Evolutionary conservation across 257 asterid species (phyloP).

Genomic region (Ligustrum vulgare): DNA sequence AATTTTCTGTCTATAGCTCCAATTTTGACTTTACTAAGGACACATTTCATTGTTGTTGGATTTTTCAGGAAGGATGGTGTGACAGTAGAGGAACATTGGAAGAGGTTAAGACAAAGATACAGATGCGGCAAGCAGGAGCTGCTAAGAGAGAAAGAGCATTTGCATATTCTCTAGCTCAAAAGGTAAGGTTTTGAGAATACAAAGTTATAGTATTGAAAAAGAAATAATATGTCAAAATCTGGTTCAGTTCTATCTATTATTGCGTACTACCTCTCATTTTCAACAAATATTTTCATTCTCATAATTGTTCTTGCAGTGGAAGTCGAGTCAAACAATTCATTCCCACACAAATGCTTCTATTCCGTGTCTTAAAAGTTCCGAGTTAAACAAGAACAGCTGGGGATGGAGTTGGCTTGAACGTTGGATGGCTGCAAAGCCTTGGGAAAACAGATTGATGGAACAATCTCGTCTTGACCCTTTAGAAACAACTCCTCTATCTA

Average conservation of each 20-base stretch:
- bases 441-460: slow-evolving; percentile 91
- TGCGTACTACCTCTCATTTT: not conserved
- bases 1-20: not conserved
- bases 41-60: not conserved
- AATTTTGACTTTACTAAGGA: not conserved
- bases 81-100: slow-evolving; percentile 80
- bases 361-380: slow-evolving; percentile 40
- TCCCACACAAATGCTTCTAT: slow-evolving; percentile 37
- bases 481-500: slow-evolving; percentile 49
- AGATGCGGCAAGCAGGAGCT: slow-evolving; percentile 88
- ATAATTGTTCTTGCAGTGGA: slow-evolving; percentile 44
- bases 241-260: not conserved
- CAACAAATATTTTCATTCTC: slow-evolving; percentile 9
- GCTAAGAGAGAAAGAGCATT: slow-evolving; percentile 89
- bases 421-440: slow-evolving; percentile 99
- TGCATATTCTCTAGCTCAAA: slow-evolving; percentile 78
- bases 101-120: slow-evolving; percentile 78
- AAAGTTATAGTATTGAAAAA: not conserved
- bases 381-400: slow-evolving; percentile 50
- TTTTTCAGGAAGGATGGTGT: slow-evolving; percentile 88
- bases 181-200: slow-evolving; percentile 62
- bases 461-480: slow-evolving; percentile 31
- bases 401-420: slow-evolving; percentile 99
- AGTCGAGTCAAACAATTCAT: slow-evolving; percentile 47
- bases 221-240: not conserved